Evolutionary conservation across 2,329 filamentous ascomycete species (phyloP).

Genomic region (Colletotrichum cereale): DNA sequence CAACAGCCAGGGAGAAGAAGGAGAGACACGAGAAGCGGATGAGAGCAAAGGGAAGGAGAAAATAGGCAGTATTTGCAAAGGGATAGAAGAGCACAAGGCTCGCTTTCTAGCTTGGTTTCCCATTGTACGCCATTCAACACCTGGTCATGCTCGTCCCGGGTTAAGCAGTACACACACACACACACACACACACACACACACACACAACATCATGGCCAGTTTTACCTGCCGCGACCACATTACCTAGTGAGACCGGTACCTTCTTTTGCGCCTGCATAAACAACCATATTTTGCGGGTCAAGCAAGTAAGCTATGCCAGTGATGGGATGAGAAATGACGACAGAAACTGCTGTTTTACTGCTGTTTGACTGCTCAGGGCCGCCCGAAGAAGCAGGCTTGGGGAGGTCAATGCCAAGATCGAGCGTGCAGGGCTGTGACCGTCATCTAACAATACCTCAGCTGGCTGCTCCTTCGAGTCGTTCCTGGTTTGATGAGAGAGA

Average conservation of each 20-base stretch:
- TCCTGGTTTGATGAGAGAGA: constrained; percentile 28
- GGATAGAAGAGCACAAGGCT: background rate
- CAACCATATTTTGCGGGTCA: constrained; percentile 4
- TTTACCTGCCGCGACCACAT: background rate
- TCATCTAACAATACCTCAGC: constrained; percentile 20
- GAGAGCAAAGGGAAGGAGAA: background rate
- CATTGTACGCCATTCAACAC: background rate
- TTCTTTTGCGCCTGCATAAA: constrained; percentile 26
- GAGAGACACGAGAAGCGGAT: background rate
- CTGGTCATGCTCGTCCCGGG: background rate
- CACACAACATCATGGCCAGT: constrained; percentile 9
- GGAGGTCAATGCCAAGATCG: constrained; percentile 26
- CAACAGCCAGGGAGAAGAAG: background rate
- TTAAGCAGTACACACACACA: background rate
- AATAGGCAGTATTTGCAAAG: constrained; percentile 2
- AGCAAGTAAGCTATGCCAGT: background rate
- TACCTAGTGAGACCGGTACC: background rate
- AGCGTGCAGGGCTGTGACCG: constrained; percentile 35
- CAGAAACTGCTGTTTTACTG: constrained; percentile 4
- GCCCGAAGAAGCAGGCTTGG: constrained; percentile 9
- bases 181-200: background rate
- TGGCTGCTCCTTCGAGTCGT: constrained; percentile 10
- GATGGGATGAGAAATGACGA: constrained; percentile 33
- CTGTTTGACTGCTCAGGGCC: constrained; percentile 2
- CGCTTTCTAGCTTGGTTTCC: background rate